Conservation (phyloP, 2,329 filamentous ascomycete species). For the Aspergillus sojae region DNA sequence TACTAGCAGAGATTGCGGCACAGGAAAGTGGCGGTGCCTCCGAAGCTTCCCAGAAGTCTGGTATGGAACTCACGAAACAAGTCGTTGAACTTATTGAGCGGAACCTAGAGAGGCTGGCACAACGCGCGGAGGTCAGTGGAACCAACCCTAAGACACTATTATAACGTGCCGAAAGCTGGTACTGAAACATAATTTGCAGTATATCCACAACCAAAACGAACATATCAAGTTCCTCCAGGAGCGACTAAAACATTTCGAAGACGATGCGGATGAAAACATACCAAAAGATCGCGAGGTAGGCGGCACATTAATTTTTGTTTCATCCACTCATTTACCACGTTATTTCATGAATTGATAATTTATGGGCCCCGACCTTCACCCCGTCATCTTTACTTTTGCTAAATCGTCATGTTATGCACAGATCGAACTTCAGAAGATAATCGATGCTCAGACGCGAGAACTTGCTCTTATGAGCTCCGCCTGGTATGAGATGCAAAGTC, state of each 20-base stretch:
- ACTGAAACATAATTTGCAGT: constrained; percentile 29
- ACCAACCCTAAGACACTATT: background rate
- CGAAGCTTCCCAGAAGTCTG: constrained; percentile 39
- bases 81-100: constrained; percentile 61
- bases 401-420: constrained; percentile 23
- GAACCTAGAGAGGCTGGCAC: constrained; percentile 47
- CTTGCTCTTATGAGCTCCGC: constrained; percentile 49
- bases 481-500: constrained; percentile 51
- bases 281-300: constrained; percentile 45
- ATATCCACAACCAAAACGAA: constrained; percentile 47
- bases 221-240: constrained; percentile 47
- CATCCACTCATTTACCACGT: background rate
- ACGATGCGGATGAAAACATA: constrained; percentile 39
- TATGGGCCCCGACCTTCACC: background rate
- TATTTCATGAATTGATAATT: background rate
- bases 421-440: constrained; percentile 44
- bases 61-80: constrained; percentile 43
- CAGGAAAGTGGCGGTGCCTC: constrained; percentile 35
- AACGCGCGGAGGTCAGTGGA: constrained; percentile 46
- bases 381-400: constrained; percentile 12
- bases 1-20: constrained; percentile 43
- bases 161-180: constrained; percentile 19
- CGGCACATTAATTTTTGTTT: background rate
- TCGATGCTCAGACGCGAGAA: constrained; percentile 46
- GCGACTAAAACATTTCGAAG: constrained; percentile 43